A percentile compares a stretch with the other conserved stretches of the same genome.
These are phyloP conservation scores for Gossypium mustelinum DNA, from an alignment of 345 rosid genomes.

Conservation along the genomic window DNA sequence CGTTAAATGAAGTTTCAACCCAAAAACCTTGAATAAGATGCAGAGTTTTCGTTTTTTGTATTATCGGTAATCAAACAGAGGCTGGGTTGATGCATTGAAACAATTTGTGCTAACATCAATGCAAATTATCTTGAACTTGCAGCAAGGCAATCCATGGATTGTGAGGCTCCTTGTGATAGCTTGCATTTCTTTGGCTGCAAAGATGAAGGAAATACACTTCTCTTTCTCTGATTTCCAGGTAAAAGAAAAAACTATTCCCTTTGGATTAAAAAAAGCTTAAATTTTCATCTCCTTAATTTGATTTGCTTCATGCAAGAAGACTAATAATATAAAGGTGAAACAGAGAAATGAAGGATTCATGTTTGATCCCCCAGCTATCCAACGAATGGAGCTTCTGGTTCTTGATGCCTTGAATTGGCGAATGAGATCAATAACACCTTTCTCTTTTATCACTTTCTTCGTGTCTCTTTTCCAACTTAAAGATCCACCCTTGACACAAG, in stretches of 20 bases:
- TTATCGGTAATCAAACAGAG: neutral
- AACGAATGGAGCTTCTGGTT: conserved; percentile 53
- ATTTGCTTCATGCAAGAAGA: neutral
- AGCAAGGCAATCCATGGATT: conserved; percentile 50
- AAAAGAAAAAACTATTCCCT: neutral
- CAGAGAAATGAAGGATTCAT: conserved; percentile 33
- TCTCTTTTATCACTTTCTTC: conserved; percentile 54
- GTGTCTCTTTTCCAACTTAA: conserved; percentile 36
- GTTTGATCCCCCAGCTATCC: conserved; percentile 39
- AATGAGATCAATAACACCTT: conserved; percentile 71
- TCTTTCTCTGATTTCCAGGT: conserved; percentile 34
- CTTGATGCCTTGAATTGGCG: conserved; percentile 62
- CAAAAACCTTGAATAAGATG: neutral
- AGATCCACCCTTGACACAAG: conserved; percentile 36
- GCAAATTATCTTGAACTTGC: conserved; percentile 1
- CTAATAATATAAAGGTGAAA: conserved; percentile 7
- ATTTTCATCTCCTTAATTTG: neutral
- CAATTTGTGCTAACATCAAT: neutral
- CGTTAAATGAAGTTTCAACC: neutral
- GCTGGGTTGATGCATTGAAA: neutral
- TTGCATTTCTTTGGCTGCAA: conserved; percentile 50
- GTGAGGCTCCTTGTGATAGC: conserved; percentile 32
- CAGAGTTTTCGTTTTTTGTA: neutral
- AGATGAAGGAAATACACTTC: conserved; percentile 37
- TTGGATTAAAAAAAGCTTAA: no score